Evolutionary conservation across 192 early-diverging fungal genomes (phyloP).

Genomic region (Haplosporangium gracile): DNA sequence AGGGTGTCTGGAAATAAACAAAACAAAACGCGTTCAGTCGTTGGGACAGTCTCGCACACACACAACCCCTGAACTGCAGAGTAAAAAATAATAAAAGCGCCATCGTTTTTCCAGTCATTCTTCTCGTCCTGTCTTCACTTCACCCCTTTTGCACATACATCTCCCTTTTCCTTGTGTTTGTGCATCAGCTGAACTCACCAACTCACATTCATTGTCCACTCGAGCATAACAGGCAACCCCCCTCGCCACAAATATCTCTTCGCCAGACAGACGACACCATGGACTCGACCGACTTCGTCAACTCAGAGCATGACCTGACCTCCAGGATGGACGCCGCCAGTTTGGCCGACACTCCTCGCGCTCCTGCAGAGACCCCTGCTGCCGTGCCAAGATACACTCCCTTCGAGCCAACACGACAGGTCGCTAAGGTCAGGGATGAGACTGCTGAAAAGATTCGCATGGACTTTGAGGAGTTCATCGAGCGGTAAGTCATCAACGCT

Average conservation of each 20-base stretch:
- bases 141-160: neutral
- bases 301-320: slow-evolving; percentile 43
- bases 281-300: slow-evolving; percentile 50
- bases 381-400: slow-evolving; percentile 29
- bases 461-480: slow-evolving; percentile 54
- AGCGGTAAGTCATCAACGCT: slow-evolving; percentile 15
- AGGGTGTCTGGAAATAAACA: neutral
- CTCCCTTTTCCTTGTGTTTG: neutral
- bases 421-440: slow-evolving; percentile 49
- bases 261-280: neutral
- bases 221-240: neutral
- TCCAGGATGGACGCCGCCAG: slow-evolving; percentile 50
- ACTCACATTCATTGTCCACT: neutral
- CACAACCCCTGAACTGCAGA: neutral
- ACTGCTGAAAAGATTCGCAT: slow-evolving; percentile 57
- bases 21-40: slow-evolving; percentile 8
- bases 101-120: neutral
- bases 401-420: slow-evolving; percentile 51
- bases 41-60: neutral
- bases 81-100: neutral
- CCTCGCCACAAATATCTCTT: neutral
- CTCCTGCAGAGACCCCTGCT: slow-evolving; percentile 13
- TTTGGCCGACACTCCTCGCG: slow-evolving; percentile 49
- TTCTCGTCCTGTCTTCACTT: neutral
- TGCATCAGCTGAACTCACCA: slow-evolving; percentile 4